phyloP scores from a whole-genome alignment of 164 flowering plant genomes.

The Sedum album region DNA sequence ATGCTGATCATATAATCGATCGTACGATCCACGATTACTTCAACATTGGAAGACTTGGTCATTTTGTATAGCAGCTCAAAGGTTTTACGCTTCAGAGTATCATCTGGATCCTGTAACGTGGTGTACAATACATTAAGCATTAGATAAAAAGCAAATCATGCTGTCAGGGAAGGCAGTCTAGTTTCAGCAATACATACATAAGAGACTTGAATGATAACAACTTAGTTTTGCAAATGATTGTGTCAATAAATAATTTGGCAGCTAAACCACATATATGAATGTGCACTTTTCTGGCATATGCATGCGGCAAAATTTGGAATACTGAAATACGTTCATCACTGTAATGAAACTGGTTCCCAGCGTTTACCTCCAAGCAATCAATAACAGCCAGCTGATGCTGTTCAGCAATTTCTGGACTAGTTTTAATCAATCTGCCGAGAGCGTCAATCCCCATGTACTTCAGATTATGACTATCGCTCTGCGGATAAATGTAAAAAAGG shows the following conservation, averaged over 20 bases:
- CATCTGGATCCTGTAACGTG: constrained; percentile 12
- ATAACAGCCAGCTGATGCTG: constrained; percentile 97
- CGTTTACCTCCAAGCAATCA: constrained; percentile 94
- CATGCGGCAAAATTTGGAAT: neutral
- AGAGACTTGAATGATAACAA: neutral
- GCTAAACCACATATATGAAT: neutral
- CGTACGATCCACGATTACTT: constrained; percentile 98
- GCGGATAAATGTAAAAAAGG: constrained; percentile 16
- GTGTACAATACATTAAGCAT: neutral
- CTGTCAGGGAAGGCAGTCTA: neutral
- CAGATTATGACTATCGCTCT: constrained; percentile 94
- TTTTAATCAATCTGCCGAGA: constrained; percentile 76
- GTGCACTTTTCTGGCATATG: neutral
- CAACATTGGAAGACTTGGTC: constrained; percentile 97
- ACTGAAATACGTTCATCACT: neutral
- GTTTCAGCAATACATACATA: neutral
- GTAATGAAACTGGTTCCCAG: neutral
- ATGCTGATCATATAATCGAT: constrained; percentile 95
- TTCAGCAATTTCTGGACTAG: constrained; percentile 91
- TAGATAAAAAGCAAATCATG: neutral
- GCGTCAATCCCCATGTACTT: constrained; percentile 98
- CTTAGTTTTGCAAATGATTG: too few relatives aligned
- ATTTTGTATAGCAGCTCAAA: constrained; percentile 63
- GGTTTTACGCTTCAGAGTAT: neutral
- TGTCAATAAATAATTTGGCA: too few relatives aligned